These are phyloP conservation scores for Lactarius quietus DNA, from an alignment of 768 basidiomycete species.

Conservation along the genomic window DNA sequence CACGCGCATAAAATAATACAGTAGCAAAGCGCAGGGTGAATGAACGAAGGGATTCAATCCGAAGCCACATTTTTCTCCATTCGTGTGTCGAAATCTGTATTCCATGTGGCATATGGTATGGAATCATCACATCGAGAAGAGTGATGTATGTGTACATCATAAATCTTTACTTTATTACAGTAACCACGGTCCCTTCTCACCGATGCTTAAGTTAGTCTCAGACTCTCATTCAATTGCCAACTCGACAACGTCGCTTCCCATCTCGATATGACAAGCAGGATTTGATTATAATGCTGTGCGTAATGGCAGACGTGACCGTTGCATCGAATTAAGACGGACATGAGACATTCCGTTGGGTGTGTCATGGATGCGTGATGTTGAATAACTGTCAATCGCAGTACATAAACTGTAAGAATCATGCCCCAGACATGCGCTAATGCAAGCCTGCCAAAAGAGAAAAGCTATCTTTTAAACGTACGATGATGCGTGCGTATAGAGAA, in stretches of 20 bases:
- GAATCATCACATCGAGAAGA: not conserved
- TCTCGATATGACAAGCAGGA: not conserved
- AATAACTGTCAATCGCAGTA: slow-evolving; percentile 1
- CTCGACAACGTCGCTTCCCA: not conserved
- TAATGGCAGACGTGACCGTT: not conserved
- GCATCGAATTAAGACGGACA: not conserved
- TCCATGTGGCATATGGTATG: not conserved
- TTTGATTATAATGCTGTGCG: not conserved
- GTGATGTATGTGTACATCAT: not conserved
- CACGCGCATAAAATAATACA: no score
- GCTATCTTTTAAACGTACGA: slow-evolving; percentile 11
- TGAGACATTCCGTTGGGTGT: not conserved
- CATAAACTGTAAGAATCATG: slow-evolving; percentile 4
- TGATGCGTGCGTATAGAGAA: not conserved
- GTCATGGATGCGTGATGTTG: not conserved
- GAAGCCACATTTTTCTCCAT: not conserved
- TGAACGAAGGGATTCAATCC: not conserved
- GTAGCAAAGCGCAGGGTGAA: not conserved
- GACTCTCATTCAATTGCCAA: not conserved
- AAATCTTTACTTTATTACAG: not conserved
- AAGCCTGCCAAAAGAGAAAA: not conserved
- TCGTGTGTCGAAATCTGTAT: not conserved
- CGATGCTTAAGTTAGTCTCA: no score
- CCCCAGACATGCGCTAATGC: not conserved
- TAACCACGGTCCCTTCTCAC: not conserved